Percentiles rank a stretch among this genome's conserved stretches.
Evolutionary conservation across 129 eudicot genomes (phyloP).

Genomic region (Heracleum sosnowskyi): DNA sequence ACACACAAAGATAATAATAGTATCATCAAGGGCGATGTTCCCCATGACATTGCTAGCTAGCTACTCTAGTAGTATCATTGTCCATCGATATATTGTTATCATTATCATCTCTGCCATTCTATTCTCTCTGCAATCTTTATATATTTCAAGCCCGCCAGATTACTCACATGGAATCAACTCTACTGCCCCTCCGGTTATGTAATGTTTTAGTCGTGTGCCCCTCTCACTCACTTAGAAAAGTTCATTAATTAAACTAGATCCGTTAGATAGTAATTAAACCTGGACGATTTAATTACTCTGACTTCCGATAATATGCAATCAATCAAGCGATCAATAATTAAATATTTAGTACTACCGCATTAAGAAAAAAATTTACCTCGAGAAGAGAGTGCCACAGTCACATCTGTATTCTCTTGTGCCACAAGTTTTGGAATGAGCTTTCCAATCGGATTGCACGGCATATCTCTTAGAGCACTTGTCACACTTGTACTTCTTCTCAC

Average conservation of each 20-base stretch:
- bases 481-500: constrained; percentile 82
- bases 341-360: not conserved
- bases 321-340: not conserved
- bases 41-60: constrained; percentile 12
- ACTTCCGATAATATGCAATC: not conserved
- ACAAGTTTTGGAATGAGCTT: constrained; percentile 85
- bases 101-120: not conserved
- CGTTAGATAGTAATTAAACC: not conserved
- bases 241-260: not conserved
- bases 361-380: constrained; percentile 39
- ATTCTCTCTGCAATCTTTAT: not conserved
- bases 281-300: not conserved
- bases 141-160: not conserved
- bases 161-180: not conserved
- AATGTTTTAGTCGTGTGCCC: not conserved
- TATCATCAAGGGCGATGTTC: constrained; percentile 11
- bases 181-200: not conserved
- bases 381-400: constrained; percentile 83
- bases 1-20: constrained; percentile 7
- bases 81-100: constrained; percentile 1
- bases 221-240: not conserved
- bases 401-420: constrained; percentile 78
- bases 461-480: constrained; percentile 76
- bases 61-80: constrained; percentile 17
- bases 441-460: constrained; percentile 87